Evolutionary conservation across 108 stramenopile species (phyloP).

Genomic region (Skeletonema marinoi): DNA sequence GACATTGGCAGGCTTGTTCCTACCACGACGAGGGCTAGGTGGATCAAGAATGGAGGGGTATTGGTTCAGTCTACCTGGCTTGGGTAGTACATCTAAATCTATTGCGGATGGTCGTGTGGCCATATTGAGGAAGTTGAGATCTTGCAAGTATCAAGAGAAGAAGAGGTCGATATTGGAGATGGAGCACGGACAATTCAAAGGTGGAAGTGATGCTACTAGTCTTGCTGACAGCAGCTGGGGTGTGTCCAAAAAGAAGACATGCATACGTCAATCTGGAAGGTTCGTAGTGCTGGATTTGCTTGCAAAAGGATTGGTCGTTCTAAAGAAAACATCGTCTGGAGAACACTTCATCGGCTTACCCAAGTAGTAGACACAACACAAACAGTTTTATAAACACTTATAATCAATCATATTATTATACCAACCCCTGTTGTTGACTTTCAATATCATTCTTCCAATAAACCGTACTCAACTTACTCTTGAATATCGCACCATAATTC

Average conservation of each 20-base stretch:
- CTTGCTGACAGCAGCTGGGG: neutral
- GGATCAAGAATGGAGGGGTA: conserved; percentile 26
- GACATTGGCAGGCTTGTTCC: conserved; percentile 32
- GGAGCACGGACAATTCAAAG: neutral
- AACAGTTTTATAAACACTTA: neutral
- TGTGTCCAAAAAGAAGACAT: neutral
- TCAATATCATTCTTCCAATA: conserved; percentile 4
- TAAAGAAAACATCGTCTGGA: neutral
- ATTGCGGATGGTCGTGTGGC: conserved; percentile 29
- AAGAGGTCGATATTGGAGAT: conserved; percentile 28
- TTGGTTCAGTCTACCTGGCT: conserved; percentile 48
- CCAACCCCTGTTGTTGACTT: neutral
- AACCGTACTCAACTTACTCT: conserved; percentile 5
- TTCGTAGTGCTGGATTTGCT: conserved; percentile 35
- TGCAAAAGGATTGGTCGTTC: conserved; percentile 23
- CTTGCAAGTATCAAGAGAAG: conserved; percentile 35
- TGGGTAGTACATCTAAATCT: conserved; percentile 39
- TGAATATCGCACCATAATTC: conserved; percentile 9
- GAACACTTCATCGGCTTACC: neutral
- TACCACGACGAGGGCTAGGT: conserved; percentile 32
- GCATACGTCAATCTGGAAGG: conserved; percentile 29
- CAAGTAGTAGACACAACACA: neutral
- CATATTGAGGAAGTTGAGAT: conserved; percentile 24
- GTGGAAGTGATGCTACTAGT: neutral
- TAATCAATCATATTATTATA: neutral